phyloP scores from a whole-genome alignment of 169 alveolate genomes.

The Cryptosporidium parvum region DNA sequence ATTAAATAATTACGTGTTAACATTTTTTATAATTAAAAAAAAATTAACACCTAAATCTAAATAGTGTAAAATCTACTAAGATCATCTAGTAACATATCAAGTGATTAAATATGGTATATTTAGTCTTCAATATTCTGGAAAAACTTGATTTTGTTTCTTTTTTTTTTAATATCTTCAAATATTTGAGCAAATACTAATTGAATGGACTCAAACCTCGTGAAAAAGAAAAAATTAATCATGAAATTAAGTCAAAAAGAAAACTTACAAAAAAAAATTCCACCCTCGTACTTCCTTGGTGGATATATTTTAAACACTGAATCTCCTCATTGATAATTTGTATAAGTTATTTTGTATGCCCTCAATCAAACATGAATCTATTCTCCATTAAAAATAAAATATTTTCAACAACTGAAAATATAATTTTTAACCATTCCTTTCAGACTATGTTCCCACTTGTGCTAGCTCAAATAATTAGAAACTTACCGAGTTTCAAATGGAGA shows the following conservation, averaged over 20 bases:
- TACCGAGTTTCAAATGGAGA: background rate
- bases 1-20: background rate
- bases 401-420: background rate
- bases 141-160: too few species aligned
- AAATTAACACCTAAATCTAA: background rate
- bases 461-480: background rate
- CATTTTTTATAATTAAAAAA: too few species aligned
- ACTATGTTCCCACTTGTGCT: background rate
- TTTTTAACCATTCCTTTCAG: background rate
- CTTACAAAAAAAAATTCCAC: slow-evolving; percentile 40
- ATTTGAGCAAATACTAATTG: too few species aligned
- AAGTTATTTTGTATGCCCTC: background rate
- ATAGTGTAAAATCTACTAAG: background rate
- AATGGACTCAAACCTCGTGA: background rate
- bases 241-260: background rate
- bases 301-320: background rate
- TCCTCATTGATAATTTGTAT: background rate
- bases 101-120: too few species aligned
- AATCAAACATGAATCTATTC: background rate
- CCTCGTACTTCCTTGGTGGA: slow-evolving; percentile 40
- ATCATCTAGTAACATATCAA: too few species aligned
- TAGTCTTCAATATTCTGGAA: background rate
- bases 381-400: background rate
- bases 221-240: too few species aligned
- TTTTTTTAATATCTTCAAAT: background rate